A percentile compares a stretch with the other conserved stretches of the same genome.
Evolutionary conservation across 371 early-diverging fungal species (phyloP).

Genomic region (Batkoa obscura): DNA sequence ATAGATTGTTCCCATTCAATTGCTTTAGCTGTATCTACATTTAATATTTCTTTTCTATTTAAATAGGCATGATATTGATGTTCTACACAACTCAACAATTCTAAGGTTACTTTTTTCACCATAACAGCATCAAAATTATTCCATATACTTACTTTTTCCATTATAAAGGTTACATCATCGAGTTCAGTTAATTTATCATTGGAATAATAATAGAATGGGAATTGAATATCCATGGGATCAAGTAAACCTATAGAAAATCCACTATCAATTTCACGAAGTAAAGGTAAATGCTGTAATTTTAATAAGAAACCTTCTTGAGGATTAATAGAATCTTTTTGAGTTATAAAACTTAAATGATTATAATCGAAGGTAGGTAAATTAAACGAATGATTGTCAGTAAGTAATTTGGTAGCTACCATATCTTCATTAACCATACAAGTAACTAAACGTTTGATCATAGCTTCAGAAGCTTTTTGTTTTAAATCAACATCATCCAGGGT

Average conservation of each 20-base stretch:
- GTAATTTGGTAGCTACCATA: neutral
- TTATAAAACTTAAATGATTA: neutral
- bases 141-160: neutral
- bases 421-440: slow-evolving; percentile 1
- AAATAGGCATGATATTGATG: slow-evolving; percentile 23
- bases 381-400: neutral
- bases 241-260: neutral
- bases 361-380: too few species aligned
- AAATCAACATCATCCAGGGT: too few species aligned
- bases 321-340: too few species aligned
- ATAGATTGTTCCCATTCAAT: slow-evolving; percentile 57
- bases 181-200: neutral
- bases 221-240: neutral
- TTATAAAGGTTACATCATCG: neutral
- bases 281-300: neutral
- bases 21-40: slow-evolving; percentile 20
- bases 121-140: neutral
- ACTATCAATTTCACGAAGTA: neutral
- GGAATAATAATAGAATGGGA: neutral
- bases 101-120: slow-evolving; percentile 1
- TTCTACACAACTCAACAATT: slow-evolving; percentile 18
- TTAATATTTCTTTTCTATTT: slow-evolving; percentile 20
- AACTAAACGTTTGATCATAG: neutral
- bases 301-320: neutral
- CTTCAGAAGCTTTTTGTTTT: neutral